Percentiles rank a stretch among this genome's conserved stretches.
Conservation (phyloP, 129 eudicot genomes). For the Pseudognaphalium luteoalbum region DNA sequence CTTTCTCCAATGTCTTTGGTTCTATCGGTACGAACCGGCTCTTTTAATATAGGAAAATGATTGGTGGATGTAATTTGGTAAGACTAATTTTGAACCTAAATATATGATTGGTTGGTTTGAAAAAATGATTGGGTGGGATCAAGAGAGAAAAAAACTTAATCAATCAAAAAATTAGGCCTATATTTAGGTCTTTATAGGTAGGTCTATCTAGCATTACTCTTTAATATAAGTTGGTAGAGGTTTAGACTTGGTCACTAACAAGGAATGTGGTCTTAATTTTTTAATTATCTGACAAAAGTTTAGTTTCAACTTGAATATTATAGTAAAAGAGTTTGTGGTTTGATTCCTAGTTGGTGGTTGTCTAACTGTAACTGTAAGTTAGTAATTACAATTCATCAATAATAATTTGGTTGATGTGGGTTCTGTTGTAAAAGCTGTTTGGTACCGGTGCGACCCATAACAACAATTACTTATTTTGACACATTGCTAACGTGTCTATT, state of each 20-base stretch:
- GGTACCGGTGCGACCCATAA: background rate
- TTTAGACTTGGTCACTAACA: background rate
- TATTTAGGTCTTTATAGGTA: too few relatives aligned
- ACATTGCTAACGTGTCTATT: background rate
- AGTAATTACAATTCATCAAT: background rate
- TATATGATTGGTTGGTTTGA: too few relatives aligned
- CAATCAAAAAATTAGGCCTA: too few relatives aligned
- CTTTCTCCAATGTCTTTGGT: slow-evolving; percentile 17
- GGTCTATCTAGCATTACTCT: too few relatives aligned
- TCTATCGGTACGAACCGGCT: background rate
- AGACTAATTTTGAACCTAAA: too few relatives aligned
- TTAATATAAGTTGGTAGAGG: background rate
- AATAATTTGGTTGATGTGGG: background rate
- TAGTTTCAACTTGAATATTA: background rate
- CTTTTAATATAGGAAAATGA: background rate
- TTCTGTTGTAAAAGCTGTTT: background rate
- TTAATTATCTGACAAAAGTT: background rate
- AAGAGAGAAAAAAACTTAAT: too few relatives aligned
- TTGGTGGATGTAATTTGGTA: too few relatives aligned
- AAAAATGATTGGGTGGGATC: too few relatives aligned
- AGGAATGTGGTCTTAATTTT: background rate
- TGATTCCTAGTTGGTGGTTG: background rate
- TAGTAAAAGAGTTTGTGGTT: background rate
- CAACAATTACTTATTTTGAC: background rate
- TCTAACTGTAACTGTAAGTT: background rate